Evolutionary conservation across 163 green algal genomes (phyloP), one percentile per base, ranked within the genome.

Genomic region (Scenedesmus sp.): DNA sequence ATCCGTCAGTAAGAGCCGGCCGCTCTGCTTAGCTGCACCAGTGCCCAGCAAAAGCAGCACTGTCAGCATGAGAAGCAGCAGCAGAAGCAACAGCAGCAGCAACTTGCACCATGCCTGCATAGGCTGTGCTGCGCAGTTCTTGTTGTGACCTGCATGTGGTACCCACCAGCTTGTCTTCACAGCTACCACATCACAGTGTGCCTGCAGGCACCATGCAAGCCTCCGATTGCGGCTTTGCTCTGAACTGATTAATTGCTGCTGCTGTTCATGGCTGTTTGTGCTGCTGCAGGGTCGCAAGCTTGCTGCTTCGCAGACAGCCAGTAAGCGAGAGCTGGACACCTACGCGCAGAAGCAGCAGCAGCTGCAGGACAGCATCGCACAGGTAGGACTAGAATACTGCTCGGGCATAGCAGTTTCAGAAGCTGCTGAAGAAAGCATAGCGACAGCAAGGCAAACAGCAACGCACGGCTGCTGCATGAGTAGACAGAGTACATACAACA

Each of bases 211-310:
- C 20, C 18, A n/a, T 6, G 5, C 18, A 12, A 79, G 18, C n/a
- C n/a, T 4, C 20, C 10, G 18, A 9, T 16, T 82, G 73, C 18
- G 23, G 74, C 9, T 83, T 23, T 83, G 6, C 3, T 20, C n/a
- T 57, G n/a, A 57, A 9, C 2, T 7, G 1, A n/a, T 23, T 46
- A 10, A 7, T 82, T 16, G 3, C 26, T 83, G 74, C 34, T 4
- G 55, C n/a, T 83, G 74, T 84, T 26, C 59, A 34, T 1, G 26
- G 34, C 4, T 84, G 46, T 60, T 9, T 1, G 4, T 57, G 74
- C 59, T 56, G 13, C 23, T 88, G 54, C 87, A 91, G 87, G 87
- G 87, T 1, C 87, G 87, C 23, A 91, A 91, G 87, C 67, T 91
- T 46, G 70, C 87, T 74, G 87, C 67, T 6, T 76, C 87, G 15